These are phyloP conservation scores for Saccharomycopsis olivae DNA, from an alignment of 805 yeast genomes.

Conservation along the genomic window DNA sequence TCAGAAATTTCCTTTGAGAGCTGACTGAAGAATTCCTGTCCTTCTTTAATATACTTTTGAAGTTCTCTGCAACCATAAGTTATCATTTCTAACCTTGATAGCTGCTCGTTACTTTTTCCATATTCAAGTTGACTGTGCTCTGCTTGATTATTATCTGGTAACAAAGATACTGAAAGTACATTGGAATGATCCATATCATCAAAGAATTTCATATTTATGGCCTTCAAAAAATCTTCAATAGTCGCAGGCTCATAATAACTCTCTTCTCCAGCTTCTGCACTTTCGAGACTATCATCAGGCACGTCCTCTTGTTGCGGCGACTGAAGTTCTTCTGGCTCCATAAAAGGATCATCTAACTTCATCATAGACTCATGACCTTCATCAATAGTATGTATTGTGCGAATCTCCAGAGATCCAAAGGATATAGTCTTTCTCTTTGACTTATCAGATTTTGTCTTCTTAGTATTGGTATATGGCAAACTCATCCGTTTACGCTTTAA, in stretches of 20 bases:
- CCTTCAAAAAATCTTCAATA: slow-evolving; percentile 29
- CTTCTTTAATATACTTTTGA: slow-evolving; percentile 38
- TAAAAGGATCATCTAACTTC: not conserved
- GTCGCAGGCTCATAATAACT: slow-evolving; percentile 28
- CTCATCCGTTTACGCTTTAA: slow-evolving; percentile 4
- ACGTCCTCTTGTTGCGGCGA: too few relatives aligned
- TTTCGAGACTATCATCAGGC: not conserved
- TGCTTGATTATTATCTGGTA: slow-evolving; percentile 16
- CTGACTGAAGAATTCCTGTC: slow-evolving; percentile 31
- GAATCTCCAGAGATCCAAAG: not conserved
- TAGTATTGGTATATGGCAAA: slow-evolving; percentile 2
- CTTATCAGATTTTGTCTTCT: not conserved
- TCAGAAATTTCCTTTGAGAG: slow-evolving; percentile 31
- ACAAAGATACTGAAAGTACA: slow-evolving; percentile 13
- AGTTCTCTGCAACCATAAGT: slow-evolving; percentile 42
- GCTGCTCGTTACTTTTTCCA: slow-evolving; percentile 24
- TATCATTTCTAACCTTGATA: slow-evolving; percentile 34
- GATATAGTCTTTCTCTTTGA: slow-evolving; percentile 5
- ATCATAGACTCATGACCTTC: not conserved
- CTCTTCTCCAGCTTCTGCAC: slow-evolving; percentile 18
- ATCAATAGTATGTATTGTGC: not conserved
- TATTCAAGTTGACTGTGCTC: slow-evolving; percentile 17
- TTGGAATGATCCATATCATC: slow-evolving; percentile 29
- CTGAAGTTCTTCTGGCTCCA: slow-evolving; percentile 7
- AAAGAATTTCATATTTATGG: slow-evolving; percentile 33